These are phyloP conservation scores for Aristolochia californica DNA, from an alignment of 164 flowering plant species.

Conservation along the genomic window DNA sequence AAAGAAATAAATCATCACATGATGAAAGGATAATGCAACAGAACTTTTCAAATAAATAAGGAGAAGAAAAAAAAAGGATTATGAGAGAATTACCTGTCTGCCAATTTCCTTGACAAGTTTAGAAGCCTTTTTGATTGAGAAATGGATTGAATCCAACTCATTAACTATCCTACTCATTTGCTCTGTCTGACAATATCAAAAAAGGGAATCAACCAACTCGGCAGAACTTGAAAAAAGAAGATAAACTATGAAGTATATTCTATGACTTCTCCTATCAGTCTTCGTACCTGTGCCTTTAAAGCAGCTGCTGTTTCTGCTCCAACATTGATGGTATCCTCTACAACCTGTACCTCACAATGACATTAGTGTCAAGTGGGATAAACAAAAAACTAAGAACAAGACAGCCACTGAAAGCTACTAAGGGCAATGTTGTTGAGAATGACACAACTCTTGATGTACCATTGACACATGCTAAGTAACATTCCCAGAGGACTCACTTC, in stretches of 20 bases:
- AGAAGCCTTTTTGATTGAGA: slow-evolving; percentile 88
- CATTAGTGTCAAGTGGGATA: neutral
- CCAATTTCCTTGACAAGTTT: slow-evolving; percentile 46
- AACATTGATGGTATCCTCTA: slow-evolving; percentile 70
- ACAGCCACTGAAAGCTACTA: neutral
- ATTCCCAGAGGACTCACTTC: too few species aligned
- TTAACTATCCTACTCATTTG: slow-evolving; percentile 96
- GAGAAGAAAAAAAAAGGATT: neutral
- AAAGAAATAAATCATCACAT: neutral
- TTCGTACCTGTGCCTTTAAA: slow-evolving; percentile 77
- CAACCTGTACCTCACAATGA: slow-evolving; percentile 41
- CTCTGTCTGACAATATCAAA: slow-evolving; percentile 54
- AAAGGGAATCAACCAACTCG: neutral
- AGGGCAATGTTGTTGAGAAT: too few species aligned
- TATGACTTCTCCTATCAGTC: neutral
- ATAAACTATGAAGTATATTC: neutral
- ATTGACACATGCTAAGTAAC: neutral
- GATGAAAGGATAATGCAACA: neutral
- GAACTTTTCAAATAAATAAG: neutral
- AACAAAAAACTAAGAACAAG: neutral
- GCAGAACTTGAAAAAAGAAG: neutral
- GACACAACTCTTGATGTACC: neutral
- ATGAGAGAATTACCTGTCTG: slow-evolving; percentile 21
- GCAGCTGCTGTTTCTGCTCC: slow-evolving; percentile 89
- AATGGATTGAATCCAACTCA: slow-evolving; percentile 90